These are phyloP conservation scores for Lachnum nothofagi DNA, from an alignment of 2,329 filamentous ascomycete species.

Conservation along the genomic window DNA sequence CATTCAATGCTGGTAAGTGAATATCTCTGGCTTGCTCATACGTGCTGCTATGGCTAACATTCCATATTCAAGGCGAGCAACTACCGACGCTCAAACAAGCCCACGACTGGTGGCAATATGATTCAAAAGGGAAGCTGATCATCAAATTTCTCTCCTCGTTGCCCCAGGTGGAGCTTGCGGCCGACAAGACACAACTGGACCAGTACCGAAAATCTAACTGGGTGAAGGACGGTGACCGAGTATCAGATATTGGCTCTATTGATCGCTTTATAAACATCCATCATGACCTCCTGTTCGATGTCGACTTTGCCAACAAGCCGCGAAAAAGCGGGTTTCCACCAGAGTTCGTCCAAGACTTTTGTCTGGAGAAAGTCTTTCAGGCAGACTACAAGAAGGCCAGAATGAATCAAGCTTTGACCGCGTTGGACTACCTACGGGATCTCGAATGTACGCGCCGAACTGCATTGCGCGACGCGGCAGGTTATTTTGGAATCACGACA, in stretches of 20 bases:
- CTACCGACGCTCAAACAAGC: constrained; percentile 23
- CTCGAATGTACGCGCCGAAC: constrained; percentile 23
- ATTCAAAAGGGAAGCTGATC: constrained; percentile 20
- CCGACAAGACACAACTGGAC: neutral
- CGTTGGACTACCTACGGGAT: constrained; percentile 28
- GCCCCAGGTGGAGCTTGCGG: constrained; percentile 7
- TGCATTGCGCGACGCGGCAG: constrained; percentile 20
- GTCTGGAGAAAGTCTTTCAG: constrained; percentile 18
- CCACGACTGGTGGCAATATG: constrained; percentile 25
- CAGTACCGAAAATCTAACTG: neutral
- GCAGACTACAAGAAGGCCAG: constrained; percentile 19
- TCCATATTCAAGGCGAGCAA: constrained; percentile 15
- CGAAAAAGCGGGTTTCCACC: constrained; percentile 15
- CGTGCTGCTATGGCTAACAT: neutral
- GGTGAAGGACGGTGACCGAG: neutral
- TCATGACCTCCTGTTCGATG: constrained; percentile 17
- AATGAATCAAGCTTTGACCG: constrained; percentile 22
- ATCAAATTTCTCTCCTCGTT: constrained; percentile 20
- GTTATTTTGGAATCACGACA: constrained; percentile 18
- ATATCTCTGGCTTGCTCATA: neutral
- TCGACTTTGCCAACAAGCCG: constrained; percentile 5
- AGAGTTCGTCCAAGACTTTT: constrained; percentile 16
- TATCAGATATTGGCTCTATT: constrained; percentile 5
- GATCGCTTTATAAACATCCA: constrained; percentile 18
- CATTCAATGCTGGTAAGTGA: constrained; percentile 27